A percentile compares a stretch with the other conserved stretches of the same genome.
Conservation (phyloP, 495 filamentous ascomycete genomes). For the Hypoxylon intermedium region DNA sequence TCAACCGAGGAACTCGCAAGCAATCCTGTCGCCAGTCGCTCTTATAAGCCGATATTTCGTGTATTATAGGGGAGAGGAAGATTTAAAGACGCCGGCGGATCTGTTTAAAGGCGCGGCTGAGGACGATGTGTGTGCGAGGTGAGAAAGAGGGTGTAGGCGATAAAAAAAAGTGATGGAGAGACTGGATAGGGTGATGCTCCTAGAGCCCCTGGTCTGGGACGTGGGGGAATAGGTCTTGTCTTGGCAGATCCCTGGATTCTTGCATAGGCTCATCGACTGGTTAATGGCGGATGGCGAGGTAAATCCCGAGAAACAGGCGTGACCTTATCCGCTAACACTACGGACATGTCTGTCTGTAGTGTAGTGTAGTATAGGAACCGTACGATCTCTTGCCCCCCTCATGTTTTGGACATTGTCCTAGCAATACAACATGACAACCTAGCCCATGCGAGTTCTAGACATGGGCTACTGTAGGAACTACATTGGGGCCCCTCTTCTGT, state of each 20-base stretch:
- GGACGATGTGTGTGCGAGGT: constrained; percentile 24
- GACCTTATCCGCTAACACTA: constrained; percentile 20
- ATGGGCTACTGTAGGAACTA: constrained; percentile 10
- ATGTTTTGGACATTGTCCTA: background rate
- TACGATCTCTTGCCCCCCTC: constrained; percentile 25
- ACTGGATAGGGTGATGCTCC: constrained; percentile 34
- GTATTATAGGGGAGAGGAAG: constrained; percentile 7
- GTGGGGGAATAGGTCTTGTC: constrained; percentile 38
- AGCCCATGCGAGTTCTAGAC: constrained; percentile 5
- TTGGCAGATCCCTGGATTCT: constrained; percentile 43
- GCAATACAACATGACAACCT: constrained; percentile 19
- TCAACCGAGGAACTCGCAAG: constrained; percentile 25
- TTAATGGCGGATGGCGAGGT: constrained; percentile 29
- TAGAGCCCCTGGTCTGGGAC: constrained; percentile 30
- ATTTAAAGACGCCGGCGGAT: constrained; percentile 14
- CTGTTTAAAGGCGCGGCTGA: constrained; percentile 27
- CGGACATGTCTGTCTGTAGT: background rate
- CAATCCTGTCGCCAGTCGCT: constrained; percentile 25
- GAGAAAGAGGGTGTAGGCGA: constrained; percentile 34
- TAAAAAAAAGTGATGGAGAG: constrained; percentile 26
- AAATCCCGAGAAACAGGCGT: constrained; percentile 33
- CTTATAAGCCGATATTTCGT: constrained; percentile 27
- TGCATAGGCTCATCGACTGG: constrained; percentile 37
- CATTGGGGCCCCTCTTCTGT: constrained; percentile 16
- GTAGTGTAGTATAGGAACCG: constrained; percentile 20